phyloP scores from a whole-genome alignment of 1,284 basidiomycete genomes.

The Ustilago lituana region DNA sequence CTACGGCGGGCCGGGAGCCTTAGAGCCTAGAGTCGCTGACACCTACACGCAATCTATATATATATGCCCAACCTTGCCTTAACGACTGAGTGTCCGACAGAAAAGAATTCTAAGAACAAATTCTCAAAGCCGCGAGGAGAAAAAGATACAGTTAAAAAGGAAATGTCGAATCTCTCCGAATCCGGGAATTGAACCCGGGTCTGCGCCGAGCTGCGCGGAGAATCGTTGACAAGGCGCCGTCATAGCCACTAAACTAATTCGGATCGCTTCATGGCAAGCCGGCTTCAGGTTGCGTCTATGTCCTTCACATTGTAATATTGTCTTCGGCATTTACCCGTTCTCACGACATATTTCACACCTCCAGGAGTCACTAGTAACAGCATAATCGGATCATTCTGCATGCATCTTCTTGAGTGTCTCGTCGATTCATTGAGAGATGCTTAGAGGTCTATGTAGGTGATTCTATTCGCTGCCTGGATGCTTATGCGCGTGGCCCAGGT shows the following conservation, averaged over 20 bases:
- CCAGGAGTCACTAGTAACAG: no score
- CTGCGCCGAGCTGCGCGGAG: conserved; percentile 47
- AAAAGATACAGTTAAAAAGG: conserved; percentile 6
- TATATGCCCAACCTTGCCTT: no score
- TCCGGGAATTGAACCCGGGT: conserved; percentile 60
- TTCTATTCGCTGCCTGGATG: conserved; percentile 29
- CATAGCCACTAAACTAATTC: conserved; percentile 61
- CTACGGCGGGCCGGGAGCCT: no score
- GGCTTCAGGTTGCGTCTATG: not conserved
- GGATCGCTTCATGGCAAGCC: conserved; percentile 11
- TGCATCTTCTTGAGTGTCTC: not conserved
- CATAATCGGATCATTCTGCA: no score
- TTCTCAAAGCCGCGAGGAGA: conserved; percentile 5
- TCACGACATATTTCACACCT: no score
- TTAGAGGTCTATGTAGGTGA: conserved; percentile 29
- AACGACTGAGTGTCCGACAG: no score
- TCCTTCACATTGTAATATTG: no score
- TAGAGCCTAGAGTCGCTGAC: no score
- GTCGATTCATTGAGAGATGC: no score
- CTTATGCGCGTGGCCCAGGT: conserved; percentile 27
- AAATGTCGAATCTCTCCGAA: conserved; percentile 44
- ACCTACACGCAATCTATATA: no score
- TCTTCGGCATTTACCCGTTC: no score
- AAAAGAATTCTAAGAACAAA: no score
- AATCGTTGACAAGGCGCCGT: conserved; percentile 53